phyloP scores from a whole-genome alignment of 768 basidiomycete genomes.

The Suillus tomentosus region DNA sequence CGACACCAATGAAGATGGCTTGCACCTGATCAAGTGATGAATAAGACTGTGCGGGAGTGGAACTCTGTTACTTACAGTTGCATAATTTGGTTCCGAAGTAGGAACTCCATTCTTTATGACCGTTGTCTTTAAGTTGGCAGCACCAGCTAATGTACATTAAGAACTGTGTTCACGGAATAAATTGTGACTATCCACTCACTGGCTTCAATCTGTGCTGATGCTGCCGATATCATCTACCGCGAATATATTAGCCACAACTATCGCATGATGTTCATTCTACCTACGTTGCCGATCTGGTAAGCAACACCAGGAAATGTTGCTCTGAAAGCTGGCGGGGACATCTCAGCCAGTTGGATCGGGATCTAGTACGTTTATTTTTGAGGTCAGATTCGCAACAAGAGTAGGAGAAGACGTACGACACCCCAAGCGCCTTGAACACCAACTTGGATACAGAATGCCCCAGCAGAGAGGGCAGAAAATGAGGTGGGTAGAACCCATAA shows the following conservation, averaged over 20 bases:
- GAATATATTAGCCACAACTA: neutral
- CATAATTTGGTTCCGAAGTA: constrained; percentile 61
- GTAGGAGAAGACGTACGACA: constrained; percentile 52
- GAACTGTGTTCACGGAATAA: neutral
- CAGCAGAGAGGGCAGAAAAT: constrained; percentile 73
- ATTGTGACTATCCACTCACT: constrained; percentile 37
- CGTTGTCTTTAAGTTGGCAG: constrained; percentile 53
- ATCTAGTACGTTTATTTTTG: constrained; percentile 34
- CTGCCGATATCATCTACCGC: constrained; percentile 62
- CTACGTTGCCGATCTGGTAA: constrained; percentile 77
- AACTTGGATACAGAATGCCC: constrained; percentile 85
- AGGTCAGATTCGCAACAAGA: neutral
- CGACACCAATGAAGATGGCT: constrained; percentile 84
- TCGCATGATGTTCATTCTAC: constrained; percentile 12
- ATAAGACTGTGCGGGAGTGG: constrained; percentile 25
- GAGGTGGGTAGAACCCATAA: constrained; percentile 80
- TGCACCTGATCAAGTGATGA: constrained; percentile 47
- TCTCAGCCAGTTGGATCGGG: constrained; percentile 81
- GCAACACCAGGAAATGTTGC: constrained; percentile 86
- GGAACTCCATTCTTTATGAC: constrained; percentile 42
- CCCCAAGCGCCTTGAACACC: constrained; percentile 94
- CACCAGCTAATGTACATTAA: constrained; percentile 51
- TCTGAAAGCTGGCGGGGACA: constrained; percentile 87
- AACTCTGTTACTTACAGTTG: constrained; percentile 33
- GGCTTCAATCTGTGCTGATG: constrained; percentile 81